phyloP scores from a whole-genome alignment of 257 asterid species.

The Petunia axillaris region DNA sequence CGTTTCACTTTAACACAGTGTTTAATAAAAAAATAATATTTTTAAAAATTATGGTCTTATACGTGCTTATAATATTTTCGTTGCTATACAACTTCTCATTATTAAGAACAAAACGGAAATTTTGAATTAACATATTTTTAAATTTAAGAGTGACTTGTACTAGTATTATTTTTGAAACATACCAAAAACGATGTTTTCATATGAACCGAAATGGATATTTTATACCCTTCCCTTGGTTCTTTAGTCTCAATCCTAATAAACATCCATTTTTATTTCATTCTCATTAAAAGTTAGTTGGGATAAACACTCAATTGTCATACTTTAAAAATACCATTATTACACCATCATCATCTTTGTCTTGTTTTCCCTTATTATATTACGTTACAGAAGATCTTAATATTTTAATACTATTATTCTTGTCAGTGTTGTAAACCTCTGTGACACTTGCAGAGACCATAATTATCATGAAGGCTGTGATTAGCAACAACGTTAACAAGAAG shows the following conservation, averaged over 20 bases:
- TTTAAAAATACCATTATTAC: neutral
- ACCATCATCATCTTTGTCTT: neutral
- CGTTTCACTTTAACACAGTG: no score
- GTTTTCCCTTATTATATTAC: neutral
- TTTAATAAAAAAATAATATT: no score
- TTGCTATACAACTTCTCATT: no score
- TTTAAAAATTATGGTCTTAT: no score
- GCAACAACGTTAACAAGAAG: slow-evolving; percentile 18
- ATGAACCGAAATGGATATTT: no score
- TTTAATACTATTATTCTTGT: neutral
- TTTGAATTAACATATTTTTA: no score
- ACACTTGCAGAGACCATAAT: neutral
- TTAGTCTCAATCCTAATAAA: neutral
- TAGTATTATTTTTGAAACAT: no score
- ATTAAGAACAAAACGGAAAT: no score
- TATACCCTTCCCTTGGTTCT: neutral
- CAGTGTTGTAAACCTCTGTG: neutral
- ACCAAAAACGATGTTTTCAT: no score
- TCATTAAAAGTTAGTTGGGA: neutral
- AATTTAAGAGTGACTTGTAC: no score
- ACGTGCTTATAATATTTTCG: no score
- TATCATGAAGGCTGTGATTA: neutral
- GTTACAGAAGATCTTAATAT: neutral
- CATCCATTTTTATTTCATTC: neutral
- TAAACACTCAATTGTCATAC: neutral